Evolutionary conservation across 441 rosid species (phyloP).

Genomic region (Jatropha multifida): DNA sequence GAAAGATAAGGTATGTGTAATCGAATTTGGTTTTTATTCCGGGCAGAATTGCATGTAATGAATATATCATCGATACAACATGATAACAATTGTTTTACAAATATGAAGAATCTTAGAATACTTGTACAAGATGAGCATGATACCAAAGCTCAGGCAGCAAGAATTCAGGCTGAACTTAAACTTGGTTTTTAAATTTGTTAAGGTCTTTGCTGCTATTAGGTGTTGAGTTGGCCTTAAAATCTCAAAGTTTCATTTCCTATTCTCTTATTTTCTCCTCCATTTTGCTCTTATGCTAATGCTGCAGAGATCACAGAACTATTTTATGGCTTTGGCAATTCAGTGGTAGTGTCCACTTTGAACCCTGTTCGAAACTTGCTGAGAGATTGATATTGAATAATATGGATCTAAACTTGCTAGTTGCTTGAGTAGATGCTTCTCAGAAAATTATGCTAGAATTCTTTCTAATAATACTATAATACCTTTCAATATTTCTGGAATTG

Average conservation of each 20-base stretch:
- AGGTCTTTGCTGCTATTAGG: neutral
- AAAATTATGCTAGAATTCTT: neutral
- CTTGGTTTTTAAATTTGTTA: neutral
- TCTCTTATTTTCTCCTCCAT: neutral
- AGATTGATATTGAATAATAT: neutral
- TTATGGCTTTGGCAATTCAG: neutral
- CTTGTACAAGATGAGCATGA: neutral
- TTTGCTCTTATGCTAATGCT: neutral
- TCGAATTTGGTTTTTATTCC: constrained; percentile 15
- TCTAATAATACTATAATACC: neutral
- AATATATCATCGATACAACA: neutral
- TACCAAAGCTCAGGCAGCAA: neutral
- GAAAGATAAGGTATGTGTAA: constrained; percentile 62
- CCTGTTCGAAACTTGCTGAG: neutral
- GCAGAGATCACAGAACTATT: constrained; percentile 1
- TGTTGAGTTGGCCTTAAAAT: neutral
- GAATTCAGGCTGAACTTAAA: neutral
- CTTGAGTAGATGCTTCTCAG: neutral
- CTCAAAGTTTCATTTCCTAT: neutral
- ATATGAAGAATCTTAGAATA: neutral
- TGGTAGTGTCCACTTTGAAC: neutral
- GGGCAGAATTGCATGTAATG: constrained; percentile 1
- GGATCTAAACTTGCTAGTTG: neutral
- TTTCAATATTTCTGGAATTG: neutral
- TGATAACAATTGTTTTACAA: neutral